Evolutionary conservation across 495 filamentous ascomycete species (phyloP).

Genomic region (Penicillium cinerascens): DNA sequence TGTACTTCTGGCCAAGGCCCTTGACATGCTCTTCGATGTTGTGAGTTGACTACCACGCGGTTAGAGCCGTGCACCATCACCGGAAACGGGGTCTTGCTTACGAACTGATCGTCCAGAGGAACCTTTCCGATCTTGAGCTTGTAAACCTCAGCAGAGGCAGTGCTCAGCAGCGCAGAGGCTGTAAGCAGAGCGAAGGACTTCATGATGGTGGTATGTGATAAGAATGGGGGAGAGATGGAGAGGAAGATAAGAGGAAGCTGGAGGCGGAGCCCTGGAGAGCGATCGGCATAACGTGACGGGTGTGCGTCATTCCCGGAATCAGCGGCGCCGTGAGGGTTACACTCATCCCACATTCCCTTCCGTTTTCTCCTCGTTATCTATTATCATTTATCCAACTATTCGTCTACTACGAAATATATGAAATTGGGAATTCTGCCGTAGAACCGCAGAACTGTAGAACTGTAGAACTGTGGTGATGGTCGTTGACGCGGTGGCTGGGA

Average conservation of each 20-base stretch:
- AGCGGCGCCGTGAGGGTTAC: constrained; percentile 17
- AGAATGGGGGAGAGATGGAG: constrained; percentile 15
- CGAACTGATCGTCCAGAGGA: constrained; percentile 86
- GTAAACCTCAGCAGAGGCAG: constrained; percentile 78
- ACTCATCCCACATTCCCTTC: constrained; percentile 8
- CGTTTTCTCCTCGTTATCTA: neutral
- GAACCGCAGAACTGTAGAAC: neutral
- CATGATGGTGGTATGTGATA: constrained; percentile 54
- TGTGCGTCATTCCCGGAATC: constrained; percentile 24
- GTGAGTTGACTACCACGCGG: constrained; percentile 56
- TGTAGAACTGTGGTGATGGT: neutral
- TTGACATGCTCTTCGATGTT: constrained; percentile 78
- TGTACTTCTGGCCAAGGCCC: constrained; percentile 77
- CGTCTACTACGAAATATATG: neutral
- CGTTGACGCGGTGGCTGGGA: neutral
- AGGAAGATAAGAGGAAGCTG: constrained; percentile 22
- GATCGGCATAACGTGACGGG: constrained; percentile 30
- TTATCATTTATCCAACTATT: neutral
- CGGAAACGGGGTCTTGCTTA: constrained; percentile 37
- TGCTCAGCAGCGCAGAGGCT: constrained; percentile 76
- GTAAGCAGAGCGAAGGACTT: constrained; percentile 74
- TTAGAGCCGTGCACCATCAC: constrained; percentile 11
- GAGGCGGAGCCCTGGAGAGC: constrained; percentile 15
- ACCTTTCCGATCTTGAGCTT: constrained; percentile 97
- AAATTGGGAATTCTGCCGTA: too few species aligned